phyloP scores from a whole-genome alignment of 2,329 filamentous ascomycete species.

The Bipolaris victoriae region DNA sequence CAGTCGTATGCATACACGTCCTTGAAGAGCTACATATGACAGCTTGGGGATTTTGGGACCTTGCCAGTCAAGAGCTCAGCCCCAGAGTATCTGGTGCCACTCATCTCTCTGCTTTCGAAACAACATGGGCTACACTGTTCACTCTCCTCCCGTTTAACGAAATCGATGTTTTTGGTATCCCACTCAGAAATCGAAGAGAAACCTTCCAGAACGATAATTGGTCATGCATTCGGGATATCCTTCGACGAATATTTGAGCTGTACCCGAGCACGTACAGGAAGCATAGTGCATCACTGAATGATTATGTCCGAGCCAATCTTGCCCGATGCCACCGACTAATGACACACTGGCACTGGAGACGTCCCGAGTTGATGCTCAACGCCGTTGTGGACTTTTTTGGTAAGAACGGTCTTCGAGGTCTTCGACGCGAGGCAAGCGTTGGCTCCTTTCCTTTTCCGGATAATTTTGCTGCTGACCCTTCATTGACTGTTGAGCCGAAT shows the following conservation, averaged over 20 bases:
- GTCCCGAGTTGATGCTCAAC: slow-evolving; percentile 61
- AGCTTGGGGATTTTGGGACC: slow-evolving; percentile 52
- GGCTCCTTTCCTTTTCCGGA: slow-evolving; percentile 63
- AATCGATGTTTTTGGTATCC: slow-evolving; percentile 58
- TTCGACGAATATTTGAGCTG: slow-evolving; percentile 56
- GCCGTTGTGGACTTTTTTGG: slow-evolving; percentile 66
- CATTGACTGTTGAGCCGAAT: slow-evolving; percentile 52
- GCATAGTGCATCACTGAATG: slow-evolving; percentile 57
- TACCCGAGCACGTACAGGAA: slow-evolving; percentile 53
- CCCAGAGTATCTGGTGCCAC: slow-evolving; percentile 21
- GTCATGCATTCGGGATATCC: slow-evolving; percentile 54
- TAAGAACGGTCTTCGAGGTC: slow-evolving; percentile 57
- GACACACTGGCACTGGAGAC: slow-evolving; percentile 62
- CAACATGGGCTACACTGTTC: slow-evolving; percentile 56
- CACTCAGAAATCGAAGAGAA: slow-evolving; percentile 51
- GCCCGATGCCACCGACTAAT: slow-evolving; percentile 61
- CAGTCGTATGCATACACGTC: slow-evolving; percentile 56
- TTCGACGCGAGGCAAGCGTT: slow-evolving; percentile 58
- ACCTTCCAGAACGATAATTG: slow-evolving; percentile 56
- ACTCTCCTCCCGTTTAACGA: slow-evolving; percentile 61
- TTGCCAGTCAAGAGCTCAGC: slow-evolving; percentile 48
- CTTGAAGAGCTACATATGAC: slow-evolving; percentile 42
- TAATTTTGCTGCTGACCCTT: slow-evolving; percentile 53
- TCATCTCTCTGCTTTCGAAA: slow-evolving; percentile 45
- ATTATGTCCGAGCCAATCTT: slow-evolving; percentile 60